Evolutionary conservation across 495 filamentous ascomycete species (phyloP).

Genomic region (Hamigera avellanea): DNA sequence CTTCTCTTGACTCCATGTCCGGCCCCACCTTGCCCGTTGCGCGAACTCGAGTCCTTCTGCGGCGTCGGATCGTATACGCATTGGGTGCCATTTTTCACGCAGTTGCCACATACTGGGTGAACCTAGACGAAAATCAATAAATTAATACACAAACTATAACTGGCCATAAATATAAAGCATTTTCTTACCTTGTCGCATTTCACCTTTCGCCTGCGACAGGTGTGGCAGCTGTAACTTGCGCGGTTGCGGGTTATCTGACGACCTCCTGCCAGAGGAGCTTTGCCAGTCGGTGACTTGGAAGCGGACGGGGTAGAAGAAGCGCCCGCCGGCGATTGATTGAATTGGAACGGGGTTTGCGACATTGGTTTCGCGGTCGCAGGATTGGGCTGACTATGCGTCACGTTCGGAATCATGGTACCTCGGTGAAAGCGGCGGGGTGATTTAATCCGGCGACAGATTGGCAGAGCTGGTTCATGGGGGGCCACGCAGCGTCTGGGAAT

Average conservation of each 20-base stretch:
- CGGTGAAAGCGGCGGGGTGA: constrained; percentile 13
- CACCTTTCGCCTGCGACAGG: constrained; percentile 35
- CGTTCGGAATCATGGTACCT: constrained; percentile 13
- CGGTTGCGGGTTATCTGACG: constrained; percentile 39
- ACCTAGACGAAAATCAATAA: constrained; percentile 11
- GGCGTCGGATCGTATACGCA: constrained; percentile 31
- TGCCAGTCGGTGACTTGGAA: constrained; percentile 3
- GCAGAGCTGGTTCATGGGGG: too few relatives aligned
- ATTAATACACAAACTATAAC: background rate
- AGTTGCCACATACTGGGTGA: constrained; percentile 38
- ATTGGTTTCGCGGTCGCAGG: constrained; percentile 5
- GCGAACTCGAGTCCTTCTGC: constrained; percentile 10
- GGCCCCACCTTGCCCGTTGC: background rate
- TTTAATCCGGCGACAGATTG: constrained; percentile 7
- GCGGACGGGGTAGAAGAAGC: constrained; percentile 3
- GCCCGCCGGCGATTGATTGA: background rate
- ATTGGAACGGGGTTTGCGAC: constrained; percentile 3
- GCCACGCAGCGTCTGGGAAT: too few relatives aligned
- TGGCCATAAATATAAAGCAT: background rate
- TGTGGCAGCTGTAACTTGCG: constrained; percentile 38
- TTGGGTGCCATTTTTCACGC: constrained; percentile 30
- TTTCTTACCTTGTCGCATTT: constrained; percentile 32
- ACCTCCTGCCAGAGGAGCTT: constrained; percentile 13
- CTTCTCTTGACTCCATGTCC: constrained; percentile 27
- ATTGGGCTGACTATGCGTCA: constrained; percentile 5